Evolutionary conservation across 2,329 filamentous ascomycete species (phyloP), one percentile per base, ranked within the genome.

Genomic region (Trichoderma oligosporum): DNA sequence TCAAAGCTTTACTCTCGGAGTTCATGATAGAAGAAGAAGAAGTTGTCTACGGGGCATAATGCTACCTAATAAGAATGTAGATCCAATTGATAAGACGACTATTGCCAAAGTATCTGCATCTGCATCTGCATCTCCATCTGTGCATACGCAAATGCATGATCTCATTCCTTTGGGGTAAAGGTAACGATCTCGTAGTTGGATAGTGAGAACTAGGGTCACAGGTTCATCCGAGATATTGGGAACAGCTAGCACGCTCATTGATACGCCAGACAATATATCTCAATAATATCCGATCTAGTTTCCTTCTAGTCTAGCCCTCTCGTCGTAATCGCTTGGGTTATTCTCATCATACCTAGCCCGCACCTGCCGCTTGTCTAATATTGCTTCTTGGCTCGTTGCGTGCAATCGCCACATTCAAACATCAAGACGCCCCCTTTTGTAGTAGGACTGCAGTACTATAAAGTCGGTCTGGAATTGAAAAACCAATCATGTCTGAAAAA

Each of bases 311-410:
- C 36, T 57, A 57, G 54, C 22, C 54, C 46, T 42, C 22, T 51
- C 54, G 54, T 57, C 54, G 54, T 57, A 45, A 57, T 57, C n/a
- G 27, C 36, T 47, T 57, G 54, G 54, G 33, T 51, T 57, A 20
- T 49, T 57, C 54, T 57, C 54, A 57, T 39, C 54, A 57, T 51
- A 41, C 31, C 29, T 35, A 31, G n/a, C 8, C 51, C 53, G 53
- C 33, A 47, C 24, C 41, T 39, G 18, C 41, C 53, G 53, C 42
- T 6, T 31, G 12, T 27, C 44, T 44, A 38, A 29, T 52, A 27
- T 36, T 18, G 39, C 36, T 38, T 22, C 51, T 54, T 54, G 51
- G 51, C 29, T 39, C 31, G 39, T 46, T 54, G 51, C 51, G 51
- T 54, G 51, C 51, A 39, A 54, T 54, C 51, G 51, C 39, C 31